phyloP scores from a whole-genome alignment of 2,329 filamentous ascomycete species.

The Alternaria dauci region DNA sequence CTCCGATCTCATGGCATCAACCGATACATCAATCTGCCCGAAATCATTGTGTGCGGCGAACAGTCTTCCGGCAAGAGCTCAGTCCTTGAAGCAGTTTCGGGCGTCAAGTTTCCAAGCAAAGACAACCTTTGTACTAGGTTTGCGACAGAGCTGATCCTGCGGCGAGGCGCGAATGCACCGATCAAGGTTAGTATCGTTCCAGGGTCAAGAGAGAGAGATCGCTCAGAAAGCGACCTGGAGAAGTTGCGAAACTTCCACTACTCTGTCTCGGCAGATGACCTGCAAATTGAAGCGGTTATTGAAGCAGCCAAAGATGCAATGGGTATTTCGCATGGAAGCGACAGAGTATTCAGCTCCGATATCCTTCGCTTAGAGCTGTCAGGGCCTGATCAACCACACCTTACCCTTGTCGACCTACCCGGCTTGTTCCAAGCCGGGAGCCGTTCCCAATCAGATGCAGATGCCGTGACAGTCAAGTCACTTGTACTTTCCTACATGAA shows the following conservation, averaged over 20 bases:
- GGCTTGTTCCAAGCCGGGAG: slow-evolving; percentile 49
- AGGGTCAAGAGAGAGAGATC: slow-evolving; percentile 8
- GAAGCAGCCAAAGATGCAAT: slow-evolving; percentile 61
- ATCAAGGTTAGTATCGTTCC: slow-evolving; percentile 56
- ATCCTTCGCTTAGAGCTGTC: slow-evolving; percentile 38
- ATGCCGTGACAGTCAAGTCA: slow-evolving; percentile 42
- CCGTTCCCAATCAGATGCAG: slow-evolving; percentile 42
- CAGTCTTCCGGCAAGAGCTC: slow-evolving; percentile 40
- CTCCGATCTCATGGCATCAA: slow-evolving; percentile 56
- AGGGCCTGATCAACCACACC: slow-evolving; percentile 30
- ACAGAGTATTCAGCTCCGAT: slow-evolving; percentile 32
- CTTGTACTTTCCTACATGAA: slow-evolving; percentile 64
- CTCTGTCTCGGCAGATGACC: slow-evolving; percentile 6
- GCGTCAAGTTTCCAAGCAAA: slow-evolving; percentile 66
- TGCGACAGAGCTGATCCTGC: slow-evolving; percentile 66
- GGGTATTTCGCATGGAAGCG: slow-evolving; percentile 44
- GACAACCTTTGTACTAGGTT: slow-evolving; percentile 67
- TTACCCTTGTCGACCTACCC: slow-evolving; percentile 49
- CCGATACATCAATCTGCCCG: slow-evolving; percentile 37
- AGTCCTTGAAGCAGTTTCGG: slow-evolving; percentile 52
- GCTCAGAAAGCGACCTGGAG: slow-evolving; percentile 8
- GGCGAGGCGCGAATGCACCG: slow-evolving; percentile 47
- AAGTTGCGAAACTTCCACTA: slow-evolving; percentile 17
- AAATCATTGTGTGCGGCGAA: slow-evolving; percentile 49
- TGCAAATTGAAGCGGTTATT: slow-evolving; percentile 41